Evolutionary conservation across 345 rosid species (phyloP).

Genomic region (Pugionium dolabratum): DNA sequence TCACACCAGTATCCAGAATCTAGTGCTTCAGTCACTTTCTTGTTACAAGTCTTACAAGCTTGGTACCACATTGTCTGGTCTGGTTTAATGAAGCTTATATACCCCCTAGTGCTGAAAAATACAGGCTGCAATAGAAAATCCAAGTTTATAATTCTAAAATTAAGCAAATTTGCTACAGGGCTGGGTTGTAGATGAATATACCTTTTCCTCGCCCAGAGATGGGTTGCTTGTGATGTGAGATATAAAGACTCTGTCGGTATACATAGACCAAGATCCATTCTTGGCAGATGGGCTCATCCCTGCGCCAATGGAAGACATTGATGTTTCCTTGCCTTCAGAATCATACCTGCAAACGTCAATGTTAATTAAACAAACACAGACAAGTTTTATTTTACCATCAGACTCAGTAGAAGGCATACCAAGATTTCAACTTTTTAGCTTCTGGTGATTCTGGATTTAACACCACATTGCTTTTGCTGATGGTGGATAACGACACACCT

Average conservation of each 20-base stretch:
- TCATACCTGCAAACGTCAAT: conserved; percentile 36
- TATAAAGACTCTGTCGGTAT: conserved; percentile 62
- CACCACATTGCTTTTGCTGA: conserved; percentile 62
- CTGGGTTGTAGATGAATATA: no score
- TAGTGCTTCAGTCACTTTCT: conserved; percentile 82
- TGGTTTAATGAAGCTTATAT: conserved; percentile 70
- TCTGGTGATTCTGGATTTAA: conserved; percentile 75
- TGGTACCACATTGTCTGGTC: conserved; percentile 98
- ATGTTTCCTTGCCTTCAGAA: conserved; percentile 73
- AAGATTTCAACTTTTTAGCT: conserved; percentile 64
- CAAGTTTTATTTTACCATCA: no score
- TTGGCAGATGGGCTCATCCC: conserved; percentile 58
- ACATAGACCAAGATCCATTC: conserved; percentile 68
- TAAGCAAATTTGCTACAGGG: not conserved
- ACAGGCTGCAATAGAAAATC: conserved; percentile 84
- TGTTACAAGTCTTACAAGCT: conserved; percentile 94
- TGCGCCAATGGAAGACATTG: conserved; percentile 72
- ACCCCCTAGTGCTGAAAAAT: conserved; percentile 68
- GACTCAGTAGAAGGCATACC: conserved; percentile 43
- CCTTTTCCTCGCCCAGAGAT: conserved; percentile 83
- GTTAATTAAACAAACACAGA: no score
- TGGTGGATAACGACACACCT: conserved; percentile 83
- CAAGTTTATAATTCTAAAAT: no score
- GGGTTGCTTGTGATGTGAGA: conserved; percentile 66
- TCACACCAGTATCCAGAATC: conserved; percentile 97